phyloP scores from a whole-genome alignment of 495 filamentous ascomycete genomes.

The Recurvomyces mirabilis region DNA sequence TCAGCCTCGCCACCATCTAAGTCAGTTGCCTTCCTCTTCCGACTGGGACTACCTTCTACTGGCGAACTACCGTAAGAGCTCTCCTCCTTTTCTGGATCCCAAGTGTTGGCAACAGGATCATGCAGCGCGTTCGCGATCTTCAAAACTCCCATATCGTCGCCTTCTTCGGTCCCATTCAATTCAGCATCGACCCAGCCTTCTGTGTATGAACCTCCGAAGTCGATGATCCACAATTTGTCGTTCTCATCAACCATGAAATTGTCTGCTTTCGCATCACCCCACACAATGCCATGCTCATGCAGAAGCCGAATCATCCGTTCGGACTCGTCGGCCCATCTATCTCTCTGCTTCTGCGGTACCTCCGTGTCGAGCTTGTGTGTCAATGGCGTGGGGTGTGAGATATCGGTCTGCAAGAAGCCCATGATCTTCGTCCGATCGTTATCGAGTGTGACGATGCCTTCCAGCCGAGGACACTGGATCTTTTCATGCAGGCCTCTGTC shows the following conservation, averaged over 20 bases:
- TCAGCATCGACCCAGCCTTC: conserved; percentile 35
- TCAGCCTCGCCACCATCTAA: background rate
- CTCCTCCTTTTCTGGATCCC: conserved; percentile 6
- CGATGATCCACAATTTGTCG: conserved; percentile 37
- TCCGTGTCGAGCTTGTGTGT: conserved; percentile 11
- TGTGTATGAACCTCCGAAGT: conserved; percentile 39
- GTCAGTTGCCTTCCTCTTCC: conserved; percentile 5
- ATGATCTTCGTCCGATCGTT: conserved; percentile 6
- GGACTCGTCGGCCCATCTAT: conserved; percentile 12
- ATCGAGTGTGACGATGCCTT: conserved; percentile 5
- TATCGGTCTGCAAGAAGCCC: conserved; percentile 14
- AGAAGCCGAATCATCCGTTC: conserved; percentile 16
- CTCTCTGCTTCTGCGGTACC: conserved; percentile 7
- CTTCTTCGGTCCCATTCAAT: conserved; percentile 31
- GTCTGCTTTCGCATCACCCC: conserved; percentile 39
- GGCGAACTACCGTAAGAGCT: background rate
- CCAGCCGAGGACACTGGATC: conserved; percentile 4
- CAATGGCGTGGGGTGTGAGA: conserved; percentile 5
- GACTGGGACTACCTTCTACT: background rate
- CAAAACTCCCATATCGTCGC: conserved; percentile 30
- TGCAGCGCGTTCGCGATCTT: conserved; percentile 18
- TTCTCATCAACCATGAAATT: conserved; percentile 37
- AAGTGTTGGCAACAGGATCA: conserved; percentile 11
- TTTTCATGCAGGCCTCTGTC: conserved; percentile 1
- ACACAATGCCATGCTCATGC: conserved; percentile 31